phyloP scores from a whole-genome alignment of 164 flowering plant species.

The Aristolochia californica region DNA sequence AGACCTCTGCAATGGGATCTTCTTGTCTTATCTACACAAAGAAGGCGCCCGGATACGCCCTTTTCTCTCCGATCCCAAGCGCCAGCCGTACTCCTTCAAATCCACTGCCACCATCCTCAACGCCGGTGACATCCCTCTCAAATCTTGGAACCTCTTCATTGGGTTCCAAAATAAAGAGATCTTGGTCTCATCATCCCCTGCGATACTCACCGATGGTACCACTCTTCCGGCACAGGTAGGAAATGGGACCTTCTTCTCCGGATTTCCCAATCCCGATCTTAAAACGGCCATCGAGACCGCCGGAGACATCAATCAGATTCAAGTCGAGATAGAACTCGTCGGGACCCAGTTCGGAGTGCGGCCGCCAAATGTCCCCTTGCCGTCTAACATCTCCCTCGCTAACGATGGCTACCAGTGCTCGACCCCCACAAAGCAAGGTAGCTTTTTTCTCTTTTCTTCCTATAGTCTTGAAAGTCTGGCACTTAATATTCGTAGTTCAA shows the following conservation, averaged over 20 bases:
- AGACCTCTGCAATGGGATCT: constrained; percentile 52
- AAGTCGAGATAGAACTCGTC: constrained; percentile 38
- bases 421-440: constrained; percentile 29
- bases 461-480: background rate
- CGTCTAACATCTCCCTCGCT: constrained; percentile 40
- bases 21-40: constrained; percentile 34
- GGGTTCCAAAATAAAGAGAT: constrained; percentile 47
- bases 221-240: constrained; percentile 50
- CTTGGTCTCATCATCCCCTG: constrained; percentile 65
- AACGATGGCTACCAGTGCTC: constrained; percentile 72
- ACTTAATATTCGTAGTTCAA: background rate
- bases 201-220: constrained; percentile 59
- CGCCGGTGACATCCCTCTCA: constrained; percentile 43
- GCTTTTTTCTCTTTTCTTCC: background rate
- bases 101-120: constrained; percentile 45
- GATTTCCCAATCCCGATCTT: constrained; percentile 63
- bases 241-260: constrained; percentile 63
- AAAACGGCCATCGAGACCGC: constrained; percentile 78
- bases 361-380: constrained; percentile 52
- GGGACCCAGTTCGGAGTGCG: constrained; percentile 81
- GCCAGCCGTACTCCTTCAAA: constrained; percentile 78
- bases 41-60: constrained; percentile 35
- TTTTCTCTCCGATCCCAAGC: constrained; percentile 43
- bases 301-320: constrained; percentile 62
- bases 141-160: constrained; percentile 51